Base-by-base conservation (phyloP, 2,329 filamentous ascomycete genomes). In the Colletotrichum truncatum region DNA sequence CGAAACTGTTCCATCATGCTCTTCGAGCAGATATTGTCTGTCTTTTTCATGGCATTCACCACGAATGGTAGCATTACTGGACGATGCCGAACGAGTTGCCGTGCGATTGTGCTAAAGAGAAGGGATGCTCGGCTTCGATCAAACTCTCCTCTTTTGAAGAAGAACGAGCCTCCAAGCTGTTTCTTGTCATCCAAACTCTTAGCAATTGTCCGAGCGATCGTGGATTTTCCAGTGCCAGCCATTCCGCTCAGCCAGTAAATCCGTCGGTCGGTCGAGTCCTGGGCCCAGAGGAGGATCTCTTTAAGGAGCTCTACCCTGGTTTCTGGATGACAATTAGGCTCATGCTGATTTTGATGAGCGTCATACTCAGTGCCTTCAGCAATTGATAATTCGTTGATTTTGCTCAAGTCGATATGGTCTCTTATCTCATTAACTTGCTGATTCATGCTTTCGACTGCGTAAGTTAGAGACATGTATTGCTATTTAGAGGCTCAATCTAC, bases 141-240 rank as follows among this genome's bases (percentile, higher is more conserved):
- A 3, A 54, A 67, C 45, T 77, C 76, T 1, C 74, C 79, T 55
- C 70, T 75, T 36, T 78, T 81, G 70, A 82, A 84, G 69, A 83
- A 82, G 67, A 83, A 84, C 6, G 74, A 78, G 0, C 75, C 77
- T 1, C 68, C 74, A 1, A 80, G 67, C 0, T 7, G 4, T 0
- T 48, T 11, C 0, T 14, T 3, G 2, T 12, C 4, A 23, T 21
- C 26, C 1, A 64, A 4, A 0, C 11, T 25, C 9, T 49, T 23
- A 16, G 46, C 56, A 2, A 70, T 25, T 3, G 62, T 69, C 9
- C 67, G 65, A 4, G 66, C 52, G 23, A 72, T 62, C 1, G 68
- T 70, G 1, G 70, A 71, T 41, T 72, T 72, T 1, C 70, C 70
- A 2, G 64, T 69, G 1, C 70, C 70, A 12, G 70, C 70, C 14